Conservation (phyloP, 23 red algal species). For the Agarophyton chilense region DNA sequence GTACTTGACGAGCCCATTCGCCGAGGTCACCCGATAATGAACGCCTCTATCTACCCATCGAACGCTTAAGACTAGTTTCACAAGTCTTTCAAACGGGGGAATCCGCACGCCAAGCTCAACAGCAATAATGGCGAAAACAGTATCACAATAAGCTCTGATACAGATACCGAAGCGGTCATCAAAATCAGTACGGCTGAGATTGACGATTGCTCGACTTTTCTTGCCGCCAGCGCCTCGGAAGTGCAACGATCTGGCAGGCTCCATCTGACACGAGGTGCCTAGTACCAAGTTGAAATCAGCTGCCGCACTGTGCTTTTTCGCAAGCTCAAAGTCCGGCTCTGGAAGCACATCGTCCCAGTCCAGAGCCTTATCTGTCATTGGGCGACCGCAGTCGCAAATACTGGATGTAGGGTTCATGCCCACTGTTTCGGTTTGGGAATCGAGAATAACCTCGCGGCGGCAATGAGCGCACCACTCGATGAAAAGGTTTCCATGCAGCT, state of each 20-base stretch:
- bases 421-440: slow-evolving; percentile 62
- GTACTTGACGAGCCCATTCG: not conserved
- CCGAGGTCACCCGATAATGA: not conserved
- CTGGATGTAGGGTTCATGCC: slow-evolving; percentile 62
- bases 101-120: slow-evolving; percentile 27
- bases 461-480: slow-evolving; percentile 77
- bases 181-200: slow-evolving; percentile 60
- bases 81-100: not conserved
- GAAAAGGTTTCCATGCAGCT: slow-evolving; percentile 94
- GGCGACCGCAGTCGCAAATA: slow-evolving; percentile 24
- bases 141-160: slow-evolving; percentile 23
- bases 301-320: slow-evolving; percentile 22
- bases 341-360: slow-evolving; percentile 93
- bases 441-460: slow-evolving; percentile 37
- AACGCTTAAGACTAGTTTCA: not conserved
- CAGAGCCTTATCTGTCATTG: slow-evolving; percentile 76
- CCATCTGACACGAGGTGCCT: slow-evolving; percentile 88
- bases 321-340: slow-evolving; percentile 52
- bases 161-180: slow-evolving; percentile 29
- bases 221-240: slow-evolving; percentile 8
- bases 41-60: slow-evolving; percentile 4
- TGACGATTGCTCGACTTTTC: slow-evolving; percentile 21
- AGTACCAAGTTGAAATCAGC: slow-evolving; percentile 77
- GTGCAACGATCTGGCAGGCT: slow-evolving; percentile 67
- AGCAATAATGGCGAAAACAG: slow-evolving; percentile 50